Conservation (phyloP, 2,329 filamentous ascomycete species). For the Lomentospora prolificans region DNA sequence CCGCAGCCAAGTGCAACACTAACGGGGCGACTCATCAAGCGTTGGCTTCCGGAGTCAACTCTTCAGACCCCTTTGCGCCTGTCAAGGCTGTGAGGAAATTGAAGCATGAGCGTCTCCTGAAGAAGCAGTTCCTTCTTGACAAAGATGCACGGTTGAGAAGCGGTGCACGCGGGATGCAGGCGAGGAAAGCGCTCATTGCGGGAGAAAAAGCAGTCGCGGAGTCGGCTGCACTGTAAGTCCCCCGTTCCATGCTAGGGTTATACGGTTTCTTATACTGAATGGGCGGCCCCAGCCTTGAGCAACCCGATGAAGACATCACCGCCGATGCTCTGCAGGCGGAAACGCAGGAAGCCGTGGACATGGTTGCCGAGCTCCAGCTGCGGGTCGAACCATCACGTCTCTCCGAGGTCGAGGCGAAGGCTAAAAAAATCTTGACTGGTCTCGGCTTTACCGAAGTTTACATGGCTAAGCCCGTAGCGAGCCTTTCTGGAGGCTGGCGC, state of each 20-base stretch:
- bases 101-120: constrained; percentile 50
- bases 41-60: constrained; percentile 50
- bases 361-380: constrained; percentile 59
- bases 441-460: constrained; percentile 59
- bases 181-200: constrained; percentile 62
- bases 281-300: constrained; percentile 28
- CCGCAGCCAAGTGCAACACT: no score
- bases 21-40: no score
- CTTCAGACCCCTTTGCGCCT: constrained; percentile 43
- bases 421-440: constrained; percentile 56
- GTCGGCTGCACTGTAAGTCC: constrained; percentile 38
- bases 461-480: constrained; percentile 49
- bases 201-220: constrained; percentile 58
- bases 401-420: constrained; percentile 53
- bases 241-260: no score
- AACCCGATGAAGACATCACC: constrained; percentile 47
- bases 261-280: constrained; percentile 12
- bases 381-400: constrained; percentile 57
- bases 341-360: constrained; percentile 58
- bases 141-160: constrained; percentile 67
- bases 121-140: constrained; percentile 57
- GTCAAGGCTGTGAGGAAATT: constrained; percentile 52
- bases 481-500: constrained; percentile 68
- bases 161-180: constrained; percentile 63
- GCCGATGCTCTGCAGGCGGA: constrained; percentile 49